Evolutionary conservation across 805 yeast genomes (phyloP).

Genomic region (Candida palmyrensis): DNA sequence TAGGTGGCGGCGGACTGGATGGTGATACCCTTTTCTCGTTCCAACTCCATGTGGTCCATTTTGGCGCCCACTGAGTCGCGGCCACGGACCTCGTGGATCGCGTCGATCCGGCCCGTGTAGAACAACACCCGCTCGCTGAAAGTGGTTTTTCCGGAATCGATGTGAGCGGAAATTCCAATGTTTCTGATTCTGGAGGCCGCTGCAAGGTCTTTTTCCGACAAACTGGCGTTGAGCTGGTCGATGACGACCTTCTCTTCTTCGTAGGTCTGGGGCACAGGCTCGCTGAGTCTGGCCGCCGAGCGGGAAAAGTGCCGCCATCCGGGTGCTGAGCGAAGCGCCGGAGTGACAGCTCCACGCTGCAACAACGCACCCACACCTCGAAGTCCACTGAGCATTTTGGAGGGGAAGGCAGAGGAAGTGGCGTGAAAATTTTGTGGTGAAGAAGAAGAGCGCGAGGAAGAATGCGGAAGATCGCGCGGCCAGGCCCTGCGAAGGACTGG

Average conservation of each 20-base stretch:
- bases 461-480: no score
- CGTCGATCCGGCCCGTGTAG: slow-evolving; percentile 95
- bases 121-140: slow-evolving; percentile 95
- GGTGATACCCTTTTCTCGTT: slow-evolving; percentile 97
- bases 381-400: no score
- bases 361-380: no score
- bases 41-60: slow-evolving; percentile 99
- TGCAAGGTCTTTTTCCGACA: slow-evolving; percentile 48
- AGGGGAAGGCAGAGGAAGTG: no score
- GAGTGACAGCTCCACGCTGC: no score
- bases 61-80: slow-evolving; percentile 98
- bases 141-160: slow-evolving; percentile 97
- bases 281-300: slow-evolving; percentile 6
- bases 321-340: no score
- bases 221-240: slow-evolving; percentile 47
- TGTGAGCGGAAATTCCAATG: slow-evolving; percentile 97
- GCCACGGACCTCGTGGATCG: slow-evolving; percentile 95
- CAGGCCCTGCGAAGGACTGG: no score
- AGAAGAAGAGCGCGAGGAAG: no score
- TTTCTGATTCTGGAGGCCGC: slow-evolving; percentile 69
- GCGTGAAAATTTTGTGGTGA: no score
- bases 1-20: slow-evolving; percentile 98
- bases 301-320: no score
- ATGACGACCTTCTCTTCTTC: slow-evolving; percentile 71
- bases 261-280: slow-evolving; percentile 39